These are phyloP conservation scores for Acer saccharum DNA, from an alignment of 345 rosid species.

Conservation along the genomic window DNA sequence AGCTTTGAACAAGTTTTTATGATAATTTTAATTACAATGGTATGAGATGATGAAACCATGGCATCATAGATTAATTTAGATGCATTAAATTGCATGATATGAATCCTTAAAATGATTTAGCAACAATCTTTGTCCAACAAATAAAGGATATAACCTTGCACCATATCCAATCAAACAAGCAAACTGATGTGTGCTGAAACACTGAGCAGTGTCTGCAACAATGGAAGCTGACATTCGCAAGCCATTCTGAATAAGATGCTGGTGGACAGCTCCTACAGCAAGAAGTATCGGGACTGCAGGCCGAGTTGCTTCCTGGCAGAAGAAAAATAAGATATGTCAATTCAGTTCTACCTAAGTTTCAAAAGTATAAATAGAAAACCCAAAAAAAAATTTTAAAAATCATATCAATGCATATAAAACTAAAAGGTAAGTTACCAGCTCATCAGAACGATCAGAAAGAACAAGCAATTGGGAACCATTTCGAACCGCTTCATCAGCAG, in stretches of 20 bases:
- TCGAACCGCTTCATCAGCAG: slow-evolving; percentile 97
- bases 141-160: slow-evolving; percentile 65
- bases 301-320: slow-evolving; percentile 79
- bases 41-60: neutral
- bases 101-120: neutral
- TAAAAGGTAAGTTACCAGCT: slow-evolving; percentile 49
- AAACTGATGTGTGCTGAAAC: slow-evolving; percentile 99
- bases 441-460: slow-evolving; percentile 83
- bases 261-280: slow-evolving; percentile 98
- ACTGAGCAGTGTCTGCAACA: slow-evolving; percentile 94
- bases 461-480: slow-evolving; percentile 94
- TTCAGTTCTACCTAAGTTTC: neutral
- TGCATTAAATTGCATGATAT: neutral
- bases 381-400: neutral
- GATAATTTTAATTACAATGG: neutral
- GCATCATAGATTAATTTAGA: neutral
- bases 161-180: slow-evolving; percentile 99
- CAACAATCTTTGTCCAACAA: neutral
- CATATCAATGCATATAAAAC: neutral
- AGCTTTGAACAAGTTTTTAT: no score
- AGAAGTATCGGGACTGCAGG: slow-evolving; percentile 95
- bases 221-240: slow-evolving; percentile 93
- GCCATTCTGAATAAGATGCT: slow-evolving; percentile 98
- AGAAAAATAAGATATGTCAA: slow-evolving; percentile 15
- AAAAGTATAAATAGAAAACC: neutral